phyloP scores from a whole-genome alignment of 2,329 filamentous ascomycete genomes.

The Penicillium brevicompactum region DNA sequence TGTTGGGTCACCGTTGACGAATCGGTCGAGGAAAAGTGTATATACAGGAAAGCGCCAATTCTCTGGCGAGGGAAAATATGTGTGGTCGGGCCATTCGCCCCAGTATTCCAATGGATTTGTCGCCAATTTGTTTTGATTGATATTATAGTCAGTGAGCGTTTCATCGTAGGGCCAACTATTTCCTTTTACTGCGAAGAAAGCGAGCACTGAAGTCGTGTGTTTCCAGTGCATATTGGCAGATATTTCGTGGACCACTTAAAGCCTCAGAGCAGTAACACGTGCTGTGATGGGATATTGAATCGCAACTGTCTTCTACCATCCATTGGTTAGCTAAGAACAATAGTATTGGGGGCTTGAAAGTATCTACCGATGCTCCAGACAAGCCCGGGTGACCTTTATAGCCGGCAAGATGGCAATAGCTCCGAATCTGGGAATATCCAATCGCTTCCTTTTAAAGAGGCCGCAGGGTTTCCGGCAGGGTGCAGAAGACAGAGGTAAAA shows the following conservation, averaged over 20 bases:
- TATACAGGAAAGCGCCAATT: slow-evolving; percentile 70
- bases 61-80: slow-evolving; percentile 56
- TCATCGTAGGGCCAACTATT: slow-evolving; percentile 52
- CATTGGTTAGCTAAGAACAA: background rate
- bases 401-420: too few relatives aligned
- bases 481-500: background rate
- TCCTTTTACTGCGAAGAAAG: slow-evolving; percentile 29
- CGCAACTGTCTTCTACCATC: background rate
- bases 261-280: slow-evolving; percentile 26
- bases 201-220: slow-evolving; percentile 27
- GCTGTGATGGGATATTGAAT: background rate
- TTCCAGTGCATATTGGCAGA: slow-evolving; percentile 36
- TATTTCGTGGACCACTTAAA: slow-evolving; percentile 7
- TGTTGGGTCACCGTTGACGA: slow-evolving; percentile 64
- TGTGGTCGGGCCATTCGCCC: slow-evolving; percentile 57
- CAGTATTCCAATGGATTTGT: slow-evolving; percentile 60
- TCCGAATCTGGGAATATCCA: background rate
- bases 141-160: slow-evolving; percentile 56
- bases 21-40: slow-evolving; percentile 65
- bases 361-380: background rate
- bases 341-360: background rate
- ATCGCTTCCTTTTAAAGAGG: background rate
- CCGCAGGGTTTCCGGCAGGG: background rate
- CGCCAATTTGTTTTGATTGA: slow-evolving; percentile 63
- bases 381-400: background rate